Conservation (phyloP, 805 yeast genomes). For the Kazachstania viticola region DNA sequence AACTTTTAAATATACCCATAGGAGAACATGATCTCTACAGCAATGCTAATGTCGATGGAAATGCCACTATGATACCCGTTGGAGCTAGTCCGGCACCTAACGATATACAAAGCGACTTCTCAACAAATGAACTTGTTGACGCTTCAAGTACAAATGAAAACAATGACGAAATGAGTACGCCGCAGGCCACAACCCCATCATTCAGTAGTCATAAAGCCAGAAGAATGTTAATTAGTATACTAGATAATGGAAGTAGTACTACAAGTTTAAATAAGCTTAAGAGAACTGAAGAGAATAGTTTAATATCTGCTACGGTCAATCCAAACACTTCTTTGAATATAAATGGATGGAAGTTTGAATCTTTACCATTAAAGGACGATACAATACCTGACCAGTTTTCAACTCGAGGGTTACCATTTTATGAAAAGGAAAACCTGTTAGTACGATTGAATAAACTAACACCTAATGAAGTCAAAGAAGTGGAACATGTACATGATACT, state of each 20-base stretch:
- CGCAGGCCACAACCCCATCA: conserved; percentile 5
- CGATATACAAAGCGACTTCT: too few relatives aligned
- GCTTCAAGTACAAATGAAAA: neutral
- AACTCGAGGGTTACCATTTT: conserved; percentile 34
- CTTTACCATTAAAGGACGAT: conserved; percentile 11
- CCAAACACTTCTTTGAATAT: conserved; percentile 10
- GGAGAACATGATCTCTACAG: conserved; percentile 5
- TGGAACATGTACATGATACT: conserved; percentile 40
- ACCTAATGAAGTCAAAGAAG: conserved; percentile 31
- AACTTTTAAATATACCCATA: conserved; percentile 21
- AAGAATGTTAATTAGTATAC: conserved; percentile 16
- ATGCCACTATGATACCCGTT: neutral
- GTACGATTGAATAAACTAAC: conserved; percentile 24
- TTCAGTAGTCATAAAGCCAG: too few relatives aligned
- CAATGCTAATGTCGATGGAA: neutral
- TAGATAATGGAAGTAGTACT: conserved; percentile 6
- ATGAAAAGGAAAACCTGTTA: conserved; percentile 20
- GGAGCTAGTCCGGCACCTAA: too few relatives aligned
- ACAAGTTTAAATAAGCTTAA: conserved; percentile 3
- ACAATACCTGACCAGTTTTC: conserved; percentile 18
- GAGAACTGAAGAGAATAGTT: conserved; percentile 5
- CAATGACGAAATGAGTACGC: neutral
- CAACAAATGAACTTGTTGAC: neutral
- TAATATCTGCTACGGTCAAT: neutral
- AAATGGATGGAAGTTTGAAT: conserved; percentile 26